Base-by-base conservation (phyloP, 768 basidiomycete genomes). In the Trametes sanguinea region DNA sequence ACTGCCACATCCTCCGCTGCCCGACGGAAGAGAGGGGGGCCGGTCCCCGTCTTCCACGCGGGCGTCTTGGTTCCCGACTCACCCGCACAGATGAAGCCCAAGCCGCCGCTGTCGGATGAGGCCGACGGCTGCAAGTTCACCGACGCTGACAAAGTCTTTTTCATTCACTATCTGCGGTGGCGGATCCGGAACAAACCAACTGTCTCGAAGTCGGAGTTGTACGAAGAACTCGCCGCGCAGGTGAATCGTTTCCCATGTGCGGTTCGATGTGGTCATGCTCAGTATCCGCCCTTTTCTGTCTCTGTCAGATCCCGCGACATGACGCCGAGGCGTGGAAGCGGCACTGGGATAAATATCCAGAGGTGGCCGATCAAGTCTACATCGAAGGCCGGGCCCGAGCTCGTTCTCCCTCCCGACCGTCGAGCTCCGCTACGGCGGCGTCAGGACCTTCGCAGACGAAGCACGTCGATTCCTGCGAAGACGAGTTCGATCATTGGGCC, bases 111-210 rank as follows among this genome's bases (percentile, higher is more conserved):
- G 4, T 1, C 8, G 39, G 61, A 51, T 1, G 40, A 9, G n/a
- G 16, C n/a, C 2, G 37, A 33, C 3, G 35, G 16, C n/a, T 6
- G 37, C 14, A 51, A 22, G 22, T 62, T 57, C 54, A 57, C 55
- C 5, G 44, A 52, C 33, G 55, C 55, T 9, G 61, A 62, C 22
- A 44, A 57, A 8, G 13, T 39, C 0, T 62, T 57, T 27, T 62
- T 57, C 51, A 62, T 62, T n/a, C 55, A 52, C 16, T 62, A 39
- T 42, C 44, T 62, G 2, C 48, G 44, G 4, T 62, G 61, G 61
- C 54, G 55, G 10, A 27, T 62, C 14, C 39, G 13, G 5, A 29
- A 53, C 13, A 27, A 51, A 16, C 43, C 54, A 1, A 13, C 17
- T 2, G 14, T 57, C 16, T n/a, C 14, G 9, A 57, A 52, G 22